Evolutionary conservation across 306 rosid species (phyloP), one percentile per base, ranked within the genome.

Genomic region (Mimosa pudica): DNA sequence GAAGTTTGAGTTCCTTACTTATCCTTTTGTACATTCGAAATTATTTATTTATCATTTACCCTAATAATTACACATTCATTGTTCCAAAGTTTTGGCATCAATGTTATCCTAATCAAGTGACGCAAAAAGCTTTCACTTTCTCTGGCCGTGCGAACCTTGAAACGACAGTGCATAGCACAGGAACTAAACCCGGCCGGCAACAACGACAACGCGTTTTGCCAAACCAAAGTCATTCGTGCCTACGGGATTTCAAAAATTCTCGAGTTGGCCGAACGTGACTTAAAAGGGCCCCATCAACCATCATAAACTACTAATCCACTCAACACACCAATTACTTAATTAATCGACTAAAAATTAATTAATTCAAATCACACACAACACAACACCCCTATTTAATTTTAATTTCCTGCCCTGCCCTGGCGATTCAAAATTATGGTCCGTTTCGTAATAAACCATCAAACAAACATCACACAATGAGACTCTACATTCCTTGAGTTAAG

Each of bases 181-280:
- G 30, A 24, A 13, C 3, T 7, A 3, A 6, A 77, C 16, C 61
- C 83, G 77, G 92, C 91, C 79, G 89, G 91, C 87, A 24, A 30
- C 78, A 44, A 74, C 81, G 69, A 70, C 84, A 75, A 48, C 73
- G 5, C 5, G 58, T 2, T 73, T 51, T 18, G n/a, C 24, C 57
- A 41, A 79, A 41, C 18, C n/a, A 63, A 16, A 75, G 61, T 41
- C 77, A 52, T 64, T 45, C 77, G 67, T 64, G 54, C 76, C 79
- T 52, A 9, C 58, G 38, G 67, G 8, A 49, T 80, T 80, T 74
- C 80, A 77, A 86, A 77, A 86, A 80, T 61, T 77, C 79, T 32
- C 14, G 49, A 62, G 61, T 44, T 74, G 80, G 73, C 84, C 1
- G 54, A 10, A 36, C 75, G 79, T 49, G 83, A 69, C 74, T 1